phyloP scores from a whole-genome alignment of 176 grass and related monocot species.

The Aegilops umbellulata region DNA sequence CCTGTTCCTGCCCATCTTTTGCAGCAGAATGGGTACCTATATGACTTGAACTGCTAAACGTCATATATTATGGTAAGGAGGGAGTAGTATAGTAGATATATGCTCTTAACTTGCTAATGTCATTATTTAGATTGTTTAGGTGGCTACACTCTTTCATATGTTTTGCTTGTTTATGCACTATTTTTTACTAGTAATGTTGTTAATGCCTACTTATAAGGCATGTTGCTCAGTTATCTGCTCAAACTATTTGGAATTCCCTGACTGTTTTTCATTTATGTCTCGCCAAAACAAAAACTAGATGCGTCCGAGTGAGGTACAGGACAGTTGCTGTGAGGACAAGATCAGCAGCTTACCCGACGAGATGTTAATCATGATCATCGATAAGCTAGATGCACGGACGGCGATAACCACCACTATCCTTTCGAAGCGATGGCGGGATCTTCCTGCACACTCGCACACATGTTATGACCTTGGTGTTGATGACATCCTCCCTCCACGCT shows the following conservation, averaged over 20 bases:
- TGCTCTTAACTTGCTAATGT: neutral
- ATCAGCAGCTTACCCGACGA: slow-evolving; percentile 16
- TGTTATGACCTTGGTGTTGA: slow-evolving; percentile 17
- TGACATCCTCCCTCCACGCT: slow-evolving; percentile 15
- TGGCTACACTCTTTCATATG: no score
- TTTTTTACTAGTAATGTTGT: no score
- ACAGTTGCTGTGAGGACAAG: neutral
- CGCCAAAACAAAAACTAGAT: neutral
- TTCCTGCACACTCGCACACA: neutral
- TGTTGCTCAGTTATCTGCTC: neutral
- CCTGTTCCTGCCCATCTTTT: neutral
- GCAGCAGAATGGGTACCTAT: neutral
- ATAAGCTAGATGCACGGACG: neutral
- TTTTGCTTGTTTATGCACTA: no score
- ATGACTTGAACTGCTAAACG: no score
- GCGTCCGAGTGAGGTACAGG: neutral
- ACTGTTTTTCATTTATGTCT: neutral
- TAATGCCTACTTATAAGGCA: no score
- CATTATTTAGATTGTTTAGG: neutral
- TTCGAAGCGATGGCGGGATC: slow-evolving; percentile 12
- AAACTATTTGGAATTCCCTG: neutral
- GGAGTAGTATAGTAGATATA: neutral
- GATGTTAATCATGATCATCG: neutral
- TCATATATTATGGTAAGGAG: no score
- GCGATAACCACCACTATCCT: slow-evolving; percentile 2